A percentile compares a stretch with the other conserved stretches of the same genome.
Evolutionary conservation across 495 filamentous ascomycete genomes (phyloP).

Genomic region (Halenospora varia): DNA sequence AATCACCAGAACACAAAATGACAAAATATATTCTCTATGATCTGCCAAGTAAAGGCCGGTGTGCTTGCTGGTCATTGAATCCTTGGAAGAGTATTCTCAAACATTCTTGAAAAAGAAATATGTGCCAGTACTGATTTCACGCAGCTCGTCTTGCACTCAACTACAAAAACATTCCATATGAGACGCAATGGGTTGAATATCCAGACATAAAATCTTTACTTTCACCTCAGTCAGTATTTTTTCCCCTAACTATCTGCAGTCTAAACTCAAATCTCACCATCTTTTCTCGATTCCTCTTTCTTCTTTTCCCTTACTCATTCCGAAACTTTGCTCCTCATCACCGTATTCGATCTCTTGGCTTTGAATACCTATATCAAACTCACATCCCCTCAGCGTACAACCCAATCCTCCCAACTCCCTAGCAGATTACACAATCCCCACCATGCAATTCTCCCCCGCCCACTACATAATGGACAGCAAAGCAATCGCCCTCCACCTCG

Average conservation of each 20-base stretch:
- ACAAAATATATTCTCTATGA: constrained; percentile 48
- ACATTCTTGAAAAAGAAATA: too few relatives aligned
- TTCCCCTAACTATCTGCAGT: background rate
- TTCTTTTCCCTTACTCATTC: too few relatives aligned
- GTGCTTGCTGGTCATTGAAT: constrained; percentile 53
- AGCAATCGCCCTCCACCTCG: constrained; percentile 48
- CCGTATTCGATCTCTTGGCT: too few relatives aligned
- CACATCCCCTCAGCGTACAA: constrained; percentile 42
- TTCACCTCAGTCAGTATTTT: constrained; percentile 39
- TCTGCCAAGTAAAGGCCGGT: constrained; percentile 43
- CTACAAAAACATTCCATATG: constrained; percentile 58
- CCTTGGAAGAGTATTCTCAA: constrained; percentile 54
- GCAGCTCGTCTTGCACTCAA: constrained; percentile 55
- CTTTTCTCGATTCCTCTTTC: too few relatives aligned
- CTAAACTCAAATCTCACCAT: too few relatives aligned
- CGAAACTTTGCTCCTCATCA: too few relatives aligned
- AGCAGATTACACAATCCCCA: constrained; percentile 48
- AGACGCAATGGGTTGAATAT: constrained; percentile 64
- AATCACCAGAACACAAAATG: background rate
- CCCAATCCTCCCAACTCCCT: constrained; percentile 10
- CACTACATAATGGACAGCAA: constrained; percentile 53
- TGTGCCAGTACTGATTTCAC: too few relatives aligned
- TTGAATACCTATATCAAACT: too few relatives aligned
- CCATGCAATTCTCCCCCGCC: constrained; percentile 45
- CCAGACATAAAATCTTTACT: constrained; percentile 46